Evolutionary conservation across 768 basidiomycete genomes (phyloP).

Genomic region (Stropharia rugosoannulata): DNA sequence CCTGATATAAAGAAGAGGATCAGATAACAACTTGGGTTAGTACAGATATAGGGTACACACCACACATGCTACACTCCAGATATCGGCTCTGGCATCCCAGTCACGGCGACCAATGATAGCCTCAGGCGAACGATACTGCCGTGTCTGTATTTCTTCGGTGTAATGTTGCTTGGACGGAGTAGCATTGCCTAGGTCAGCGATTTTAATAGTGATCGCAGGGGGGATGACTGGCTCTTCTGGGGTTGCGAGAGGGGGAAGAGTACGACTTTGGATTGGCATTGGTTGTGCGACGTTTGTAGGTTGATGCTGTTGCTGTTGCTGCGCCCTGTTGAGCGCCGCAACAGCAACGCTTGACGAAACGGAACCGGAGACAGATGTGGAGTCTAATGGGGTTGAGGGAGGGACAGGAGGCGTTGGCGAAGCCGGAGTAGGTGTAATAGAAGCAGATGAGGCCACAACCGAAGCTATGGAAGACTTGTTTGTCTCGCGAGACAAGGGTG

Average conservation of each 20-base stretch:
- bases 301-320: not conserved
- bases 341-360: slow-evolving; percentile 15
- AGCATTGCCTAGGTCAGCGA: slow-evolving; percentile 93
- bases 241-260: slow-evolving; percentile 24
- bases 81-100: slow-evolving; percentile 85
- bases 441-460: slow-evolving; percentile 13
- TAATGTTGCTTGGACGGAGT: slow-evolving; percentile 89
- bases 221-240: slow-evolving; percentile 15
- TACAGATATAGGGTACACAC: slow-evolving; percentile 35
- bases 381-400: slow-evolving; percentile 36
- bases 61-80: slow-evolving; percentile 92
- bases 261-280: slow-evolving; percentile 8
- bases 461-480: slow-evolving; percentile 16
- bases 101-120: slow-evolving; percentile 85
- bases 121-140: slow-evolving; percentile 94
- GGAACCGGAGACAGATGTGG: slow-evolving; percentile 21
- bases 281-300: slow-evolving; percentile 10
- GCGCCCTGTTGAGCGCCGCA: slow-evolving; percentile 2
- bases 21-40: not conserved
- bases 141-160: slow-evolving; percentile 96
- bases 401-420: slow-evolving; percentile 30
- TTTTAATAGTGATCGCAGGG: slow-evolving; percentile 79
- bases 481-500: slow-evolving; percentile 17
- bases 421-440: slow-evolving; percentile 26
- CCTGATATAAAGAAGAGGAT: slow-evolving; percentile 29